Evolutionary conservation across 1,139 yeast species (phyloP), one percentile per base, ranked within the genome.

Genomic region (Saccharomyces uvarum): DNA sequence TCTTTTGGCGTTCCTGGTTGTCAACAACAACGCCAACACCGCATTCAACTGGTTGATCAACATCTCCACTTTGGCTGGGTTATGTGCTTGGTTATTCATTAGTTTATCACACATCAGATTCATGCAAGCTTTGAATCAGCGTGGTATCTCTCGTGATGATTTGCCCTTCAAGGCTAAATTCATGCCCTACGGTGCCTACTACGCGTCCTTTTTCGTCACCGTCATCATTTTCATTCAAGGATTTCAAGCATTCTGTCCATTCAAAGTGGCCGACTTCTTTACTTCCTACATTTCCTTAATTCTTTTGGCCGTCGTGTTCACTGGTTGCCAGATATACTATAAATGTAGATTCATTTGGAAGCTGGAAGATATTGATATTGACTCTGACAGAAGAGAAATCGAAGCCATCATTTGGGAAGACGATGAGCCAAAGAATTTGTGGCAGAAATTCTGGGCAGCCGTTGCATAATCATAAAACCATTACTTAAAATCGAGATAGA

Each of bases 31-130:
- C 52, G 93, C 95, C 49, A 75, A 76, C 52, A 75, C 79, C 9
- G 97, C 89, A n/a, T 90, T 89, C 75, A 74, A 78, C 65, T 90
- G 96, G 90, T 80, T 90, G 62, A 80, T 89, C 60, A 88, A 88
- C 72, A 84, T 91, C 60, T 81, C 90, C 29, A 86, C 91, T 8
- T 82, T 86, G 51, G 84, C 90, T 27, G 91, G 91, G 53, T 74
- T 86, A 61, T 82, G 86, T 54, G 80, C 87, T 4, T 85, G 90
- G 90, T 79, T 83, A 53, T 81, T 83, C 73, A 84, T 85, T 59
- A 76, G 83, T 33, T 71, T 79, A 51, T 74, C 86, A 11, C 90
- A 84, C 69, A 74, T 85, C 56, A 77, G 88, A 69, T 84, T 84
- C 71, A 83, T 83, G 83, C 69, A 72, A 42, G 77, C 82, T 50